Evolutionary conservation across 257 asterid genomes (phyloP).

Genomic region (Cynanchum wilfordii): DNA sequence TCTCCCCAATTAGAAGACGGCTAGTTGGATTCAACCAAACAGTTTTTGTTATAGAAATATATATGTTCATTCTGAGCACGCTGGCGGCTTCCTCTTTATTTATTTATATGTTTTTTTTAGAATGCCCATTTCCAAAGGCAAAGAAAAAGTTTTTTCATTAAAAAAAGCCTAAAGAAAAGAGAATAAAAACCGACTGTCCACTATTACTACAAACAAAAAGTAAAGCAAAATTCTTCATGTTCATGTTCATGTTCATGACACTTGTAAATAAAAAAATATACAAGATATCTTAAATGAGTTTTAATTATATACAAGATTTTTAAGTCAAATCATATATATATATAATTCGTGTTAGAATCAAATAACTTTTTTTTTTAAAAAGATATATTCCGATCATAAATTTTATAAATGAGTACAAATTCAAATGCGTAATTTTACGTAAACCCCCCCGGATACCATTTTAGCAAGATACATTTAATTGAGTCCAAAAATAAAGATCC

Average conservation of each 20-base stretch:
- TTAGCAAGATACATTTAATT: too few species aligned
- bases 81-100: neutral
- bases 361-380: too few species aligned
- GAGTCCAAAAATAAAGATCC: slow-evolving; percentile 4
- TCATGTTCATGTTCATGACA: neutral
- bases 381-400: too few species aligned
- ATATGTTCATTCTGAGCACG: neutral
- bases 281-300: too few species aligned
- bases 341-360: too few species aligned
- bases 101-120: too few species aligned
- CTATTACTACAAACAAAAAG: slow-evolving; percentile 6
- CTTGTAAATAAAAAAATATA: too few species aligned
- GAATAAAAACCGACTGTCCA: slow-evolving; percentile 25
- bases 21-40: slow-evolving; percentile 11
- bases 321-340: too few species aligned
- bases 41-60: neutral
- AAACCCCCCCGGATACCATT: too few species aligned
- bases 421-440: too few species aligned
- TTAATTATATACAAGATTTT: too few species aligned
- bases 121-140: neutral
- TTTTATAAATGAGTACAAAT: too few species aligned
- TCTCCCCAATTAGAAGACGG: neutral
- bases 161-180: neutral
- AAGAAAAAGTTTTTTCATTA: neutral
- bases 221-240: slow-evolving; percentile 2